Evolutionary conservation across 257 asterid genomes (phyloP).

Genomic region (Solanum commersonii): DNA sequence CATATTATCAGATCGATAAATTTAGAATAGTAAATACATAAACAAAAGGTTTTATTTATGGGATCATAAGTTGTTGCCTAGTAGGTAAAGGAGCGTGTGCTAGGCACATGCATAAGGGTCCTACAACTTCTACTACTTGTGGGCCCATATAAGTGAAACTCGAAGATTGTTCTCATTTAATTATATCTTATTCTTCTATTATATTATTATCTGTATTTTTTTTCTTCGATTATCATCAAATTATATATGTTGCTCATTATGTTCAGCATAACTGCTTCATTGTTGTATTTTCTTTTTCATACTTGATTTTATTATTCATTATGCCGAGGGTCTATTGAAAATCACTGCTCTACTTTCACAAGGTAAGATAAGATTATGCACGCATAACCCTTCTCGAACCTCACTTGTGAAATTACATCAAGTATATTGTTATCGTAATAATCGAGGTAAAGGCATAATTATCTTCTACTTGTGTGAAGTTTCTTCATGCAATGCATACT

Average conservation of each 20-base stretch:
- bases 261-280: background rate
- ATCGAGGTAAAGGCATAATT: background rate
- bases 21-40: background rate
- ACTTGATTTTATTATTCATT: background rate
- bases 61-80: background rate
- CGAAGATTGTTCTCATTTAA: background rate
- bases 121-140: background rate
- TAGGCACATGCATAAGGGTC: background rate
- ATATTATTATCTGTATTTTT: background rate
- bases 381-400: rapidly evolving
- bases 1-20: background rate
- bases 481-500: background rate
- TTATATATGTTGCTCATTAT: background rate
- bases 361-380: background rate
- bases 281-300: background rate
- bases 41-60: background rate
- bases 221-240: background rate
- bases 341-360: background rate
- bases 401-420: rapidly evolving
- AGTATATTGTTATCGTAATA: background rate
- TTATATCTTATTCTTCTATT: background rate
- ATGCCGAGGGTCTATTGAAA: background rate
- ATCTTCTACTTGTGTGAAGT: background rate
- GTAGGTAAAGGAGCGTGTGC: background rate
- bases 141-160: background rate